phyloP scores from a whole-genome alignment of 345 rosid species.

The Sonneratia caseolaris region DNA sequence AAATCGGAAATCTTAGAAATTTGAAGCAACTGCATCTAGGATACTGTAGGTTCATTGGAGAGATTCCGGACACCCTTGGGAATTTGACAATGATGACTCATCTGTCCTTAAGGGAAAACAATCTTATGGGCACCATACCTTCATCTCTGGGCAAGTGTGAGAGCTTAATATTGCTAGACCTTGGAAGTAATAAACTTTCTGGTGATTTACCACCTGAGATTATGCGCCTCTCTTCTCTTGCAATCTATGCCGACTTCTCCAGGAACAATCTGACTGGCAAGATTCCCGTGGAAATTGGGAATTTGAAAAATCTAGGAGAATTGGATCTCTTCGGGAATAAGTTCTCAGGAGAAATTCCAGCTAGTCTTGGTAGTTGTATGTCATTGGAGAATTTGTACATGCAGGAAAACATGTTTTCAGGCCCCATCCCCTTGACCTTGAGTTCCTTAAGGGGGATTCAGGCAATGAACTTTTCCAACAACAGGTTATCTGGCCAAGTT shows the following conservation, averaged over 20 bases:
- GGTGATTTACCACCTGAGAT: constrained; percentile 13
- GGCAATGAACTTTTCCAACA: constrained; percentile 1
- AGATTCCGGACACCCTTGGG: constrained; percentile 10
- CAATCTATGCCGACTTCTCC: constrained; percentile 7
- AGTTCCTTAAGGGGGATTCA: constrained; percentile 1
- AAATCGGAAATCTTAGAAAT: not conserved
- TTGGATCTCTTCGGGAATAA: constrained; percentile 3
- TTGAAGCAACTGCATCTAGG: not conserved
- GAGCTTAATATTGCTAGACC: not conserved
- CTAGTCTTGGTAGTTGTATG: constrained; percentile 5
- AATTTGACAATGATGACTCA: constrained; percentile 2
- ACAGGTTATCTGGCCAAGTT: constrained; percentile 4
- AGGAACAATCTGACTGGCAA: constrained; percentile 12
- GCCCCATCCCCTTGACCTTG: constrained; percentile 5
- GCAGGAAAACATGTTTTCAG: constrained; percentile 3
- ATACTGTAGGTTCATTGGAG: not conserved
- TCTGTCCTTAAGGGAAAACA: constrained; percentile 2
- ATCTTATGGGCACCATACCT: constrained; percentile 15
- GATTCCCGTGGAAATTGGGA: constrained; percentile 3
- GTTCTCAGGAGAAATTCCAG: constrained; percentile 4
- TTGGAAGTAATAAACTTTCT: constrained; percentile 4
- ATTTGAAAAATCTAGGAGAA: not conserved
- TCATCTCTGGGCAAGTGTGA: constrained; percentile 3
- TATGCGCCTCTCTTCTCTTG: constrained; percentile 9
- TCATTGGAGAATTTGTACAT: not conserved